Conservation (phyloP, 176 grass and related monocot genomes). For the Ensete ventricosum region DNA sequence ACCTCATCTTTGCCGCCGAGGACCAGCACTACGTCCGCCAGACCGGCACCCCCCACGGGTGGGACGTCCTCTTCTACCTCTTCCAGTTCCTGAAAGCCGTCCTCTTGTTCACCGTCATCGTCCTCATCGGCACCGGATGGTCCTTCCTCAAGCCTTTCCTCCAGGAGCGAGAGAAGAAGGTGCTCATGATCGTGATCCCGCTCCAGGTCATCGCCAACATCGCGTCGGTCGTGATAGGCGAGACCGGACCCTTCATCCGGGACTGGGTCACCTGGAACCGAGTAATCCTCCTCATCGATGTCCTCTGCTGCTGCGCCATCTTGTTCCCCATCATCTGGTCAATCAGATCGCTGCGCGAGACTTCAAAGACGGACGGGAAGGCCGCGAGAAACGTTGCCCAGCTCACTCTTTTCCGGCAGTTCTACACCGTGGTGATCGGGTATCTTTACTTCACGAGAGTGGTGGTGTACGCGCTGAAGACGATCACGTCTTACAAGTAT, state of each 20-base stretch:
- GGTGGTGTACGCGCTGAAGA: constrained; percentile 92
- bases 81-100: constrained; percentile 91
- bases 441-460: constrained; percentile 94
- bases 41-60: constrained; percentile 56
- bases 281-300: constrained; percentile 81
- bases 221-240: constrained; percentile 69
- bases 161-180: constrained; percentile 97
- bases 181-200: constrained; percentile 90
- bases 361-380: constrained; percentile 95
- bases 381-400: constrained; percentile 73
- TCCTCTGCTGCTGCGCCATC: constrained; percentile 84
- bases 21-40: constrained; percentile 81
- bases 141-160: constrained; percentile 95
- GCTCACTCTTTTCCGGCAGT: constrained; percentile 87
- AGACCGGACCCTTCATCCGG: constrained; percentile 65
- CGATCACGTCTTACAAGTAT: constrained; percentile 92
- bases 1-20: constrained; percentile 76
- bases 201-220: constrained; percentile 89
- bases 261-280: constrained; percentile 81
- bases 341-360: constrained; percentile 67
- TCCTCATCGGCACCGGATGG: constrained; percentile 89
- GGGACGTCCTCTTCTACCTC: constrained; percentile 94
- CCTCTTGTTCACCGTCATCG: constrained; percentile 81
- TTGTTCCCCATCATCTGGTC: constrained; percentile 94
- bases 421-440: constrained; percentile 82